Conservation (phyloP, 2,329 filamentous ascomycete species). For the Pseudogymnoascus sp. region DNA sequence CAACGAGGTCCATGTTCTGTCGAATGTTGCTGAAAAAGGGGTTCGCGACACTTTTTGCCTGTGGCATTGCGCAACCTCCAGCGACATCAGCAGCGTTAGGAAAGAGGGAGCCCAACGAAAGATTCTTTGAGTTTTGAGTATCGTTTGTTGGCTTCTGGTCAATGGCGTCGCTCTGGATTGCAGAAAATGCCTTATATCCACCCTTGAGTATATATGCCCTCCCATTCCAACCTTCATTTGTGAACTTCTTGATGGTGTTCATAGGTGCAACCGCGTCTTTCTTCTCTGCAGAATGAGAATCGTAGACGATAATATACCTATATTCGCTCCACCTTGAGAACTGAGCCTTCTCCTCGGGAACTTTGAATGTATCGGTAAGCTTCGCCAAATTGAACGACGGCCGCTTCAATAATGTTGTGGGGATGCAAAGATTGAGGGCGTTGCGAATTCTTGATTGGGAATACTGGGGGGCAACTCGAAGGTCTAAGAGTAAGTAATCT, state of each 20-base stretch:
- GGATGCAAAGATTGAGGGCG: conserved; percentile 90
- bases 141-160: conserved; percentile 40
- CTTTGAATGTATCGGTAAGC: conserved; percentile 77
- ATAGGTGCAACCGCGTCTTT: conserved; percentile 74
- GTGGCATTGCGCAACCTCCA: conserved; percentile 78
- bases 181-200: conserved; percentile 69
- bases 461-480: conserved; percentile 80
- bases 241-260: conserved; percentile 92
- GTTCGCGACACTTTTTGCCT: conserved; percentile 59
- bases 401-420: conserved; percentile 85
- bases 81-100: conserved; percentile 66
- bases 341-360: conserved; percentile 56
- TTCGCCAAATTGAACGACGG: conserved; percentile 86
- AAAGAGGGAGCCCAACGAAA: conserved; percentile 41
- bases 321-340: conserved; percentile 72
- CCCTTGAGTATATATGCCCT: conserved; percentile 68
- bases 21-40: conserved; percentile 95
- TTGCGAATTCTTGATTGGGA: conserved; percentile 63
- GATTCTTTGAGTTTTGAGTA: conserved; percentile 33
- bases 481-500: conserved; percentile 62
- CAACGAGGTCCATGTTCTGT: conserved; percentile 91
- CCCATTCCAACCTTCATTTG: conserved; percentile 71
- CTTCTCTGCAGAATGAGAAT: conserved; percentile 64
- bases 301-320: conserved; percentile 79
- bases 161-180: conserved; percentile 56